These are phyloP conservation scores for Debaryomyces subglobosus DNA, from an alignment of 1,139 yeast genomes.

Conservation along the genomic window DNA sequence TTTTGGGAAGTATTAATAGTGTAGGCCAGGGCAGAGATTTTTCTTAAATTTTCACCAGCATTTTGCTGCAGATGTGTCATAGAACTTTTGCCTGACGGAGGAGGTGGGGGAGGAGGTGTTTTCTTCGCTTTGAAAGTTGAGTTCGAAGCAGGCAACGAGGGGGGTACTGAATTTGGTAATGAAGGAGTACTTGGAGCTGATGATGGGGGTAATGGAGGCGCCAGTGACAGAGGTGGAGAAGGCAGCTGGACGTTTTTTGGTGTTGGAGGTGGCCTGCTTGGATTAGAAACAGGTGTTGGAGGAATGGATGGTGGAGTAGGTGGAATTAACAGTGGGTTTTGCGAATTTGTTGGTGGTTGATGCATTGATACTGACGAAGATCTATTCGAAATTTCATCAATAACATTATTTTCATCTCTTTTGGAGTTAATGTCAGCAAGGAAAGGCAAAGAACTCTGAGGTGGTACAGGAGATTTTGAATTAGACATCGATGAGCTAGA, in stretches of 20 bases:
- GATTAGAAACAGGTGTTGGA: slow-evolving; percentile 13
- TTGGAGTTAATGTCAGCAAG: slow-evolving; percentile 46
- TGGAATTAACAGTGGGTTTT: slow-evolving; percentile 13
- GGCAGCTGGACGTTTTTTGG: slow-evolving; percentile 12
- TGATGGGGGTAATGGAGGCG: slow-evolving; percentile 15
- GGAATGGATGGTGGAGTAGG: slow-evolving; percentile 18
- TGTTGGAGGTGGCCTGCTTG: slow-evolving; percentile 7
- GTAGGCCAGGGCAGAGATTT: slow-evolving; percentile 60
- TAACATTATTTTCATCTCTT: slow-evolving; percentile 31
- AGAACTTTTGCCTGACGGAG: slow-evolving; percentile 23
- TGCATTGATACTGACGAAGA: background rate
- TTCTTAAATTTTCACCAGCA: slow-evolving; percentile 54
- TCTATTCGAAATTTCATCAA: background rate
- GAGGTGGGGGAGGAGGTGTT: slow-evolving; percentile 42
- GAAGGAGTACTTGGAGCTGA: slow-evolving; percentile 11
- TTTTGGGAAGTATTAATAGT: slow-evolving; percentile 42
- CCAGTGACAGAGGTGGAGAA: slow-evolving; percentile 18
- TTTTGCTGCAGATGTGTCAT: slow-evolving; percentile 45
- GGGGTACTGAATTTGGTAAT: slow-evolving; percentile 12
- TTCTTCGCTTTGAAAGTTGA: slow-evolving; percentile 13
- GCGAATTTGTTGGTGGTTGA: background rate
- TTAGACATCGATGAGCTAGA: slow-evolving; percentile 5
- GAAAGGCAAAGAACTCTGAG: slow-evolving; percentile 36
- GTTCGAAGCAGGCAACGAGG: slow-evolving; percentile 12
- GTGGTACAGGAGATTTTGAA: slow-evolving; percentile 17